These are phyloP conservation scores for Auxenochlorella protothecoides DNA, from an alignment of 139 green algal species.

Conservation along the genomic window DNA sequence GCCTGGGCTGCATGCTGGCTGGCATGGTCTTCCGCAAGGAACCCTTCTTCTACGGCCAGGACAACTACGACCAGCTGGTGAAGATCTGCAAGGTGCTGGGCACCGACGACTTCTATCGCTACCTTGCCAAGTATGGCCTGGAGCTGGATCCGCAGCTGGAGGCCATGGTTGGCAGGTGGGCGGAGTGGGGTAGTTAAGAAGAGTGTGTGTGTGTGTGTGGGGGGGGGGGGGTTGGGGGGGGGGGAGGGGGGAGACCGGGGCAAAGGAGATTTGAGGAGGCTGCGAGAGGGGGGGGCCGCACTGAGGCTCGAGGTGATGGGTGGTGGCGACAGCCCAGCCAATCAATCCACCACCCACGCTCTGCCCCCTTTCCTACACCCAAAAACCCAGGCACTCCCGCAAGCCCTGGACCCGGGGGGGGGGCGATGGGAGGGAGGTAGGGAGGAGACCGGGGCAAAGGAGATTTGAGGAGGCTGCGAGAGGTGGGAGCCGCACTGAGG, in stretches of 20 bases:
- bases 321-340: too few species aligned
- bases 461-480: too few species aligned
- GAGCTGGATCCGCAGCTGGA: constrained; percentile 94
- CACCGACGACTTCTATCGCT: constrained; percentile 79
- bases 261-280: too few species aligned
- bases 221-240: not conserved
- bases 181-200: too few species aligned
- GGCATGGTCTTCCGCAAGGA: constrained; percentile 94
- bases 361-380: too few species aligned
- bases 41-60: constrained; percentile 98
- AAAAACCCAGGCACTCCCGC: constrained; percentile 56
- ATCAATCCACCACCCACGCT: too few species aligned
- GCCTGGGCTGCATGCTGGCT: constrained; percentile 68
- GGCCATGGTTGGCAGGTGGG: constrained; percentile 50
- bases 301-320: too few species aligned
- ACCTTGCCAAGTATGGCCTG: constrained; percentile 95
- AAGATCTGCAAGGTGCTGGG: constrained; percentile 97
- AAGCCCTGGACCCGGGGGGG: constrained; percentile 85
- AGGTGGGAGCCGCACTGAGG: too few species aligned
- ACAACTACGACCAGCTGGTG: constrained; percentile 99
- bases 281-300: too few species aligned
- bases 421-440: not conserved
- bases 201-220: too few species aligned
- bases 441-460: not conserved
- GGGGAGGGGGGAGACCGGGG: not conserved